Percentiles rank a stretch among this genome's conserved stretches.
Evolutionary conservation across 345 rosid genomes (phyloP).

Genomic region (Murraya paniculata): DNA sequence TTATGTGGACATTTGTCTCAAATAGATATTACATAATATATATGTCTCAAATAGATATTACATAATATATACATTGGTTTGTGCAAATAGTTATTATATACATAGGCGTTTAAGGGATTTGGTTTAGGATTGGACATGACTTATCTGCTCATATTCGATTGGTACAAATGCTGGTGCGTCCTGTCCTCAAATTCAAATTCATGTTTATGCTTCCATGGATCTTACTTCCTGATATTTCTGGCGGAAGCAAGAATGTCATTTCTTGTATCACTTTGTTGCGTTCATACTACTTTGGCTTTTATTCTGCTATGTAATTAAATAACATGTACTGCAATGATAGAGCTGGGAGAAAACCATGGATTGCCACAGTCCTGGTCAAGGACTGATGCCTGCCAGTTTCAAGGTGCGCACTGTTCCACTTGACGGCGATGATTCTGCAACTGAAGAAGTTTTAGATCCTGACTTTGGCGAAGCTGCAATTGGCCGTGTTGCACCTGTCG

Average conservation of each 20-base stretch:
- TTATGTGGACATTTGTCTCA: no score
- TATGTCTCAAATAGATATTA: no score
- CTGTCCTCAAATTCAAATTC: no score
- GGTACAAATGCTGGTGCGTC: no score
- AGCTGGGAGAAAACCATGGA: conserved; percentile 99
- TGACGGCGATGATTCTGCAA: conserved; percentile 76
- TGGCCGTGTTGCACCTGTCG: conserved; percentile 98
- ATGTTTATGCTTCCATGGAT: no score
- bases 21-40: no score
- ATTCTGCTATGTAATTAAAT: background rate
- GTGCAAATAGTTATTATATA: no score
- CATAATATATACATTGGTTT: no score
- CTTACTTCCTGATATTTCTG: no score
- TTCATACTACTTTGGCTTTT: background rate
- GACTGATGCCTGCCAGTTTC: conserved; percentile 96
- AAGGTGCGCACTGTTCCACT: conserved; percentile 84
- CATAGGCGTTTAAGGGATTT: no score
- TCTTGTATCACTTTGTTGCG: background rate
- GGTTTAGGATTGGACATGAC: no score
- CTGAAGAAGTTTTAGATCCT: conserved; percentile 89
- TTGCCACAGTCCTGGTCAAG: conserved; percentile 95
- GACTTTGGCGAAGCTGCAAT: conserved; percentile 98
- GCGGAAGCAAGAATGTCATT: background rate
- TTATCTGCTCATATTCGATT: no score
- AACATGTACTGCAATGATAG: conserved; percentile 22